Percentiles rank a stretch among this genome's conserved stretches.
phyloP scores from a whole-genome alignment of 176 grass and related monocot species.

The Triticum turgidum region DNA sequence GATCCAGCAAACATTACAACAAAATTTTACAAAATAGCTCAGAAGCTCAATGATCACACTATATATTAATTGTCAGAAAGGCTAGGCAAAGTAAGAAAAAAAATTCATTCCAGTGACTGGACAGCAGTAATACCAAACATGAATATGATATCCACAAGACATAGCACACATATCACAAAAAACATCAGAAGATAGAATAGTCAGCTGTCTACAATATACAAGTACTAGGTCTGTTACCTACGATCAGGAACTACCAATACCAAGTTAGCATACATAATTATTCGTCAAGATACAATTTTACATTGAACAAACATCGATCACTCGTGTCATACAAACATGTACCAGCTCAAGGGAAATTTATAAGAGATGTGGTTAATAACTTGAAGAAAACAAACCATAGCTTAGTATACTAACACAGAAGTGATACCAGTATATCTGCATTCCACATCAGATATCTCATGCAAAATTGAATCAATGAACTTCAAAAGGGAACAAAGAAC shows the following conservation, averaged over 20 bases:
- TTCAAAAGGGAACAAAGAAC: neutral
- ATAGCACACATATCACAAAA: neutral
- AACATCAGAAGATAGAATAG: neutral
- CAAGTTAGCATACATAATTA: neutral
- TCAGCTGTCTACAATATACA: neutral
- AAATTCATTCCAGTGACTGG: neutral
- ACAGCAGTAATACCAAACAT: neutral
- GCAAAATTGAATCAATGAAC: neutral
- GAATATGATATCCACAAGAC: neutral
- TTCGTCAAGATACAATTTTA: neutral
- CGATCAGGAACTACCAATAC: neutral
- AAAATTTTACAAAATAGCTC: no score
- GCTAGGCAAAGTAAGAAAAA: neutral
- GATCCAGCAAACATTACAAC: no score
- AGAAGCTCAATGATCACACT: neutral
- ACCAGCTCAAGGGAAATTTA: neutral
- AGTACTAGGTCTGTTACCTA: neutral
- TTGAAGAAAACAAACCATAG: neutral
- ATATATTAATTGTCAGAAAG: neutral
- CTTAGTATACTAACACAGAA: no score
- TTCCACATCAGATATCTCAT: neutral
- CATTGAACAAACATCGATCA: neutral
- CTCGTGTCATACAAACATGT: neutral
- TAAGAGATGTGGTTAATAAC: neutral
- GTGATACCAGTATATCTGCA: neutral